These are phyloP conservation scores for Krasilnikovozyma curviuscula DNA, from an alignment of 768 basidiomycete species.

Conservation along the genomic window DNA sequence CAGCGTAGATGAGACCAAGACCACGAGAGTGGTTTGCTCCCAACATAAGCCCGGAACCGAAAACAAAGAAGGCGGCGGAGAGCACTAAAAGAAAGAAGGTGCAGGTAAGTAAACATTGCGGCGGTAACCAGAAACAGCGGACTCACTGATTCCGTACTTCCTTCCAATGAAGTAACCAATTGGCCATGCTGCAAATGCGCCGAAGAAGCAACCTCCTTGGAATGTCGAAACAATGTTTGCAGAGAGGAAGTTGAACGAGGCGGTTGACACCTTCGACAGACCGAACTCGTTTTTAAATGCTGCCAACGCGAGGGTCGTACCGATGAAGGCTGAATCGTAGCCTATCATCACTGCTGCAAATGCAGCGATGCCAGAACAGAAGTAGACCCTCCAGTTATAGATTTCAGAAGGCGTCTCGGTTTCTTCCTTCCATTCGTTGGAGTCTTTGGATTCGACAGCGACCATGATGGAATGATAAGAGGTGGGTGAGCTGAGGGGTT, in stretches of 20 bases:
- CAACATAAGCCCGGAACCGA: neutral
- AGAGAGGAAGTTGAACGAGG: constrained; percentile 25
- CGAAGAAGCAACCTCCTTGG: constrained; percentile 20
- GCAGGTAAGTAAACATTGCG: neutral
- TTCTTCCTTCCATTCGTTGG: too few species aligned
- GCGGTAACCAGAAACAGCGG: neutral
- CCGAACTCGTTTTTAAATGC: constrained; percentile 35
- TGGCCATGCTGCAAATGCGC: constrained; percentile 16
- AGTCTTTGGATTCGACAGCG: too few species aligned
- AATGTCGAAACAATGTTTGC: constrained; percentile 19
- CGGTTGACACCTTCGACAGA: constrained; percentile 23
- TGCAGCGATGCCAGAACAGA: too few species aligned
- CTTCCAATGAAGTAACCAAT: constrained; percentile 11
- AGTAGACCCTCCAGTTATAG: too few species aligned
- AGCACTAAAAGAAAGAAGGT: neutral
- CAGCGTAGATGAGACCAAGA: constrained; percentile 9
- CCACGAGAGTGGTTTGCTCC: constrained; percentile 13
- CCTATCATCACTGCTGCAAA: too few species aligned
- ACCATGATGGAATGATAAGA: too few species aligned
- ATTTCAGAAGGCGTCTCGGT: too few species aligned
- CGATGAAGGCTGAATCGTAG: constrained; percentile 34
- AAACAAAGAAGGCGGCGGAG: neutral
- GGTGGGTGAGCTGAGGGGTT: too few species aligned
- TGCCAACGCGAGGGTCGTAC: constrained; percentile 29
- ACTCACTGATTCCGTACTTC: constrained; percentile 5